These are phyloP conservation scores for Primulina tabacum DNA, from an alignment of 257 asterid genomes.

Conservation along the genomic window DNA sequence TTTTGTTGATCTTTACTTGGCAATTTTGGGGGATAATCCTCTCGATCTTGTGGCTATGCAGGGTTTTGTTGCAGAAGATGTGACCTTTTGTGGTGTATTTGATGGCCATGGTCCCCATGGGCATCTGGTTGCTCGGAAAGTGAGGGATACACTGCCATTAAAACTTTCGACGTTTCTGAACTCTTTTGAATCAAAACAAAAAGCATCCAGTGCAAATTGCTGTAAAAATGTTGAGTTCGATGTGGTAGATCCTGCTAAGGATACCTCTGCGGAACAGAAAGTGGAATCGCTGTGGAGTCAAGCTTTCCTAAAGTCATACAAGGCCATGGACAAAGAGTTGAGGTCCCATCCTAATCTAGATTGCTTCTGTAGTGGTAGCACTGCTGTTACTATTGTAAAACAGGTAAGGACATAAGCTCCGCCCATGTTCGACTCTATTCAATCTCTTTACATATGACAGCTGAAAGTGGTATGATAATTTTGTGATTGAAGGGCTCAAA, in stretches of 20 bases:
- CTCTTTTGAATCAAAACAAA: conserved; percentile 53
- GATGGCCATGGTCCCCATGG: conserved; percentile 99
- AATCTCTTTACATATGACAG: not conserved
- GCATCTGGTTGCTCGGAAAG: conserved; percentile 92
- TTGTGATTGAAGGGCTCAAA: conserved; percentile 60
- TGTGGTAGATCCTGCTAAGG: conserved; percentile 66
- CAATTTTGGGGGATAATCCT: conserved; percentile 1
- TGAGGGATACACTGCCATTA: conserved; percentile 77
- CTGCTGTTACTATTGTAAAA: conserved; percentile 77
- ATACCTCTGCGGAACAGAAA: conserved; percentile 41
- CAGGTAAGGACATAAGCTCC: conserved; percentile 47
- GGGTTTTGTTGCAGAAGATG: conserved; percentile 89
- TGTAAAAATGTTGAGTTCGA: conserved; percentile 61
- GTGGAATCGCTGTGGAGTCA: conserved; percentile 70
- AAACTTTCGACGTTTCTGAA: conserved; percentile 58
- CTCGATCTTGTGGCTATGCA: conserved; percentile 30
- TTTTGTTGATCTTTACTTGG: not conserved
- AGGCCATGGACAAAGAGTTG: conserved; percentile 91
- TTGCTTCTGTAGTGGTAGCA: conserved; percentile 99
- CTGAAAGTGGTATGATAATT: conserved; percentile 13
- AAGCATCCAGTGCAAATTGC: conserved; percentile 54
- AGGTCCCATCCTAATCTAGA: conserved; percentile 86
- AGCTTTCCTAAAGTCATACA: conserved; percentile 82
- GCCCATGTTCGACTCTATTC: conserved; percentile 1
- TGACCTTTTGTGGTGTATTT: conserved; percentile 83